A percentile compares a stretch with the other conserved stretches of the same genome.
Evolutionary conservation across 2,329 filamentous ascomycete species (phyloP).

Genomic region (Fusarium sarcochroum): DNA sequence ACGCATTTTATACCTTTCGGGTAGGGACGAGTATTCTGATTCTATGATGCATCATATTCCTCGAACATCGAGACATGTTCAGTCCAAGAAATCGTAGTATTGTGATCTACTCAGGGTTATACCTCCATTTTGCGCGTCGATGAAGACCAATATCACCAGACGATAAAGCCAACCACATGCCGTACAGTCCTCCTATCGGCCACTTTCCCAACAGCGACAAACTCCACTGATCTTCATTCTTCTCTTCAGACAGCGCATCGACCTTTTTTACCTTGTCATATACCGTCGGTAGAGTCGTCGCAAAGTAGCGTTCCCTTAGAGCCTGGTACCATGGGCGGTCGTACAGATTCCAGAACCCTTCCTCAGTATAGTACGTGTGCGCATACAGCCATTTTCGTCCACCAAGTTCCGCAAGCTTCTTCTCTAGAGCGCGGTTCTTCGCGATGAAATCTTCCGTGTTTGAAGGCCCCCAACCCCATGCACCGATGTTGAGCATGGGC

Average conservation of each 20-base stretch:
- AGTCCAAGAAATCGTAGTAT: neutral
- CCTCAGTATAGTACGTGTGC: conserved; percentile 79
- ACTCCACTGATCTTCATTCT: neutral
- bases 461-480: conserved; percentile 80
- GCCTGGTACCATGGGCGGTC: conserved; percentile 69
- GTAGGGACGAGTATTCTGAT: too few species aligned
- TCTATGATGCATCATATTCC: too few species aligned
- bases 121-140: conserved; percentile 30
- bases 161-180: conserved; percentile 37
- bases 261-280: conserved; percentile 76
- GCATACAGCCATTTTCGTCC: conserved; percentile 89
- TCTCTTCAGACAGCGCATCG: conserved; percentile 48
- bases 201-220: conserved; percentile 21
- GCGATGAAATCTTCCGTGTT: conserved; percentile 67
- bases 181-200: conserved; percentile 41
- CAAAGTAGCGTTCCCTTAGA: conserved; percentile 71
- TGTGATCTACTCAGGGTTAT: neutral
- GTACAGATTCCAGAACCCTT: conserved; percentile 75
- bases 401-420: conserved; percentile 72
- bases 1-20: too few species aligned
- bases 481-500: conserved; percentile 69
- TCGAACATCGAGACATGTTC: too few species aligned
- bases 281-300: conserved; percentile 70
- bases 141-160: conserved; percentile 40
- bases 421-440: conserved; percentile 77